Base-by-base conservation (phyloP, 2,329 filamentous ascomycete genomes). In the Leptographium procerum region DNA sequence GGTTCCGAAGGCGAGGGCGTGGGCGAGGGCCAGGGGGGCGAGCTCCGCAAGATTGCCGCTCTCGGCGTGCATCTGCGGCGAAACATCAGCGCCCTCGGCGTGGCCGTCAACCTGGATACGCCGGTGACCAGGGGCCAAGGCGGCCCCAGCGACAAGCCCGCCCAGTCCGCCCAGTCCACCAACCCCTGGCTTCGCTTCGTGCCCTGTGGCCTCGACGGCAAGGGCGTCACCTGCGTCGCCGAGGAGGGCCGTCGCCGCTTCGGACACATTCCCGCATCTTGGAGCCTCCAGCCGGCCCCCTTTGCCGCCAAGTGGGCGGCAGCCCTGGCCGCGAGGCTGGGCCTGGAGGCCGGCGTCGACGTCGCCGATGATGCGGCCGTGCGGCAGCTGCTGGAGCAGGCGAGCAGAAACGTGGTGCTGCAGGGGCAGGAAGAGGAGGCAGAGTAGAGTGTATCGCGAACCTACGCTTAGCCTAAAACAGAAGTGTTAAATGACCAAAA, bases 11-110 rank as follows among this genome's bases (percentile, higher is more conserved):
- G n/a, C n/a, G n/a, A n/a, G n/a, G n/a, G n/a, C n/a, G 77, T 86
- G 62, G 69, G 54, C 61, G 31, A 28, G 13, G 45, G 13, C 5
- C 26, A 19, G 16, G 73, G 77, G n/a, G n/a, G n/a, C n/a, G n/a
- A n/a, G n/a, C n/a, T n/a, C 59, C 77, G 79, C 65, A 99, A 97
- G 76, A 91, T 99, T 64, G 89, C 90, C 0, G 91, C 91, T 0
- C 75, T 97, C 48, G 94, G 94, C 1, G 89, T 99, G n/a, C 91
- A 97, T 73, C 80, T 96, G 62, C 77, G 91, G 16, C 77, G 92
- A 52, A 85, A 95, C 71, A 80, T 97, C 43, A 91, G 86, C 28
- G 89, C 86, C 61, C 87, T 95, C 70, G 94, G 94, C 8, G 78
- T 95, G 36, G 91, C 89, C 2, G 69, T 96, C 69, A 89, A 95